A percentile compares a stretch with the other conserved stretches of the same genome.
Conservation (phyloP, 2,329 filamentous ascomycete species). For the Septoria linicola region DNA sequence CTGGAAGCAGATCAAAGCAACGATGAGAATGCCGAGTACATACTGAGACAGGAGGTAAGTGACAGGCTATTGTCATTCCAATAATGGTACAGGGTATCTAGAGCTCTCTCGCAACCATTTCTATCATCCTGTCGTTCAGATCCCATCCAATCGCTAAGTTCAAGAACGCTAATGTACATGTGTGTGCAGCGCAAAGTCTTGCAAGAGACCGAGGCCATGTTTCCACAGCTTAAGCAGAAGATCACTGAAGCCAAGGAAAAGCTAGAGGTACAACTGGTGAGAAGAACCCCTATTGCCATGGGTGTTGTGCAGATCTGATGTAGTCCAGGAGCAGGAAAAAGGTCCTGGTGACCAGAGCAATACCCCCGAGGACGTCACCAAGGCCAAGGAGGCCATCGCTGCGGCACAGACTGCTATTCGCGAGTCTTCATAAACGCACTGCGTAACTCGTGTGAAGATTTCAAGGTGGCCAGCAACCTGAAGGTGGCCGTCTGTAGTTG, state of each 20-base stretch:
- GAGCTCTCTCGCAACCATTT: conserved; percentile 5
- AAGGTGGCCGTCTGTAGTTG: conserved; percentile 11
- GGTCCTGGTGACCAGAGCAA: conserved; percentile 39
- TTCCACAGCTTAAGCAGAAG: conserved; percentile 68
- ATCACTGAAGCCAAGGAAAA: conserved; percentile 70
- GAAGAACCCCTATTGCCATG: conserved; percentile 38
- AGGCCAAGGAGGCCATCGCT: conserved; percentile 45
- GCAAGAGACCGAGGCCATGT: conserved; percentile 84
- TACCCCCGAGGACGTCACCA: conserved; percentile 46
- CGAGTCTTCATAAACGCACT: conserved; percentile 34
- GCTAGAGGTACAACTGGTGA: conserved; percentile 73
- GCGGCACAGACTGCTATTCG: conserved; percentile 43
- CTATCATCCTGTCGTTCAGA: background rate
- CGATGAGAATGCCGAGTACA: conserved; percentile 72
- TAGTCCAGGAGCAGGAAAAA: conserved; percentile 43
- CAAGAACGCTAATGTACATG: conserved; percentile 16
- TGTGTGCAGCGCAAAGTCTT: conserved; percentile 66
- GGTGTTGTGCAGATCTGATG: conserved; percentile 12
- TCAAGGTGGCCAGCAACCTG: no score
- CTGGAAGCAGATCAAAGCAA: conserved; percentile 53
- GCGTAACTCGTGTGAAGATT: background rate
- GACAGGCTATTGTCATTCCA: background rate
- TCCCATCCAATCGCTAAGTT: no score
- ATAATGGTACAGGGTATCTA: conserved; percentile 10
- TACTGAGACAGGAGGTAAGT: conserved; percentile 81